Evolutionary conservation across 2,329 filamentous ascomycete genomes (phyloP).

Genomic region (Clarireedia monteithiana): DNA sequence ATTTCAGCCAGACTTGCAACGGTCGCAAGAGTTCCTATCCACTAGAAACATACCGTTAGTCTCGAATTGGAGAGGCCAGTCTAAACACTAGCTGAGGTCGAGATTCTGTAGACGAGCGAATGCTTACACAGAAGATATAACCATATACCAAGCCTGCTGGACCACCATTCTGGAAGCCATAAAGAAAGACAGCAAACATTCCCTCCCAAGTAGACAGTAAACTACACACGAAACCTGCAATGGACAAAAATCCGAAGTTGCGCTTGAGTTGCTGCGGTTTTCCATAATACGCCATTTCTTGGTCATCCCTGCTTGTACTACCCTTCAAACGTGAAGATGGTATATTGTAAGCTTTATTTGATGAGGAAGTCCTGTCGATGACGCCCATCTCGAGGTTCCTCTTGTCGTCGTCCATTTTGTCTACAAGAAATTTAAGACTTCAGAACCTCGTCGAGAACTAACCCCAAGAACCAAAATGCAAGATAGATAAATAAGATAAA

Average conservation of each 20-base stretch:
- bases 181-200: constrained; percentile 15
- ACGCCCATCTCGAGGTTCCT: not conserved
- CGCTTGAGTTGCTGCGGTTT: constrained; percentile 25
- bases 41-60: constrained; percentile 1
- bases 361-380: constrained; percentile 8
- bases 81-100: too few species aligned
- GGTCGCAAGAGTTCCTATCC: constrained; percentile 21
- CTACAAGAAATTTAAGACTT: not conserved
- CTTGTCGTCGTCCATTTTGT: constrained; percentile 16
- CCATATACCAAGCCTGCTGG: constrained; percentile 33
- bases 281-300: constrained; percentile 22
- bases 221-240: constrained; percentile 35
- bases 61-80: not conserved
- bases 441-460: too few species aligned
- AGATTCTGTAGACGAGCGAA: not conserved
- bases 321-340: constrained; percentile 8
- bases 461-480: not conserved
- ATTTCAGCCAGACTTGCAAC: constrained; percentile 20
- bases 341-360: constrained; percentile 15
- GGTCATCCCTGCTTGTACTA: constrained; percentile 17
- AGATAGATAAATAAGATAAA: not conserved
- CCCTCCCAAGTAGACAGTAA: constrained; percentile 37
- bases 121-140: constrained; percentile 23
- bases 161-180: constrained; percentile 18
- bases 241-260: constrained; percentile 34